A percentile compares a stretch with the other conserved stretches of the same genome.
Conservation (phyloP, 2,329 filamentous ascomycete species). For the Juglanconis sp. region DNA sequence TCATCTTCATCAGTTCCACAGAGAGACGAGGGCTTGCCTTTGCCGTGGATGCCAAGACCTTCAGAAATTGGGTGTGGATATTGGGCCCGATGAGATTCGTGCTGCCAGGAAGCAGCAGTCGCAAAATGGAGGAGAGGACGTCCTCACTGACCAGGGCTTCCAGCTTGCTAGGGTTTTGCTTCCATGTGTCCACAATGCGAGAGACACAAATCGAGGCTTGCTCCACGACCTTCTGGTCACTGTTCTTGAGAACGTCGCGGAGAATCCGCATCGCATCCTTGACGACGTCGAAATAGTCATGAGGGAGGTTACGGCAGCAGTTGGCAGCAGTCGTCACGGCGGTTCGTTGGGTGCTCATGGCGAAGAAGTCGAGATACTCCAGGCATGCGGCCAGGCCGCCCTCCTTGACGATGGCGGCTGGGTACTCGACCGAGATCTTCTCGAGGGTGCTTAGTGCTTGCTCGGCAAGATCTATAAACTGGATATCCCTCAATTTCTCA, state of each 20-base stretch:
- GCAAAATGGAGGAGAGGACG: conserved; percentile 77
- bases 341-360: conserved; percentile 92
- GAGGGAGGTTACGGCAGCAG: conserved; percentile 93
- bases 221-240: conserved; percentile 93
- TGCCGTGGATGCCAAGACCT: conserved; percentile 85
- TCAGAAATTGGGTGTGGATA: conserved; percentile 94
- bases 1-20: conserved; percentile 89
- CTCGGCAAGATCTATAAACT: conserved; percentile 95
- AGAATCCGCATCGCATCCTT: conserved; percentile 95
- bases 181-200: conserved; percentile 95
- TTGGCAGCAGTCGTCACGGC: conserved; percentile 97
- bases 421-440: conserved; percentile 96
- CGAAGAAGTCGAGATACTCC: conserved; percentile 95
- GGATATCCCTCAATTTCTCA: conserved; percentile 91
- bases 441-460: conserved; percentile 94
- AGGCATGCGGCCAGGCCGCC: conserved; percentile 94
- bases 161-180: conserved; percentile 78
- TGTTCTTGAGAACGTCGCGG: conserved; percentile 84
- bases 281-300: conserved; percentile 88
- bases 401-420: conserved; percentile 89
- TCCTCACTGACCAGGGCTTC: conserved; percentile 91
- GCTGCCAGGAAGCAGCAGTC: conserved; percentile 85
- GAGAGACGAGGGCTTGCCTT: conserved; percentile 84
- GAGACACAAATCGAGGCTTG: conserved; percentile 95
- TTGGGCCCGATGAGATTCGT: conserved; percentile 92